phyloP scores from a whole-genome alignment of 2,329 filamentous ascomycete genomes.

The Dryadomyces quercus-mongolicae region DNA sequence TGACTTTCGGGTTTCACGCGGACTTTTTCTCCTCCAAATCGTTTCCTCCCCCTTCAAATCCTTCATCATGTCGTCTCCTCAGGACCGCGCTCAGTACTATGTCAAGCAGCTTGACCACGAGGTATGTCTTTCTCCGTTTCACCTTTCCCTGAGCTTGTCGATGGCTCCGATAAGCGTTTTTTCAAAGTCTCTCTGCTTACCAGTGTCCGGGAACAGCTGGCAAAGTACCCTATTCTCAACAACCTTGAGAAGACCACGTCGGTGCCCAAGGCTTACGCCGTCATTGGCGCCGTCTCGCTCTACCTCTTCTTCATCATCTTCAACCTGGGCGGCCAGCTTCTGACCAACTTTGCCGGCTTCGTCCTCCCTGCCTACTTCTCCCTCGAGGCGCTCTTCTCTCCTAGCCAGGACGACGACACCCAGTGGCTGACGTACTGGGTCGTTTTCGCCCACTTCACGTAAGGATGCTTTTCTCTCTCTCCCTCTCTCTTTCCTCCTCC shows the following conservation, averaged over 20 bases:
- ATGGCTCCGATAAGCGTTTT: neutral
- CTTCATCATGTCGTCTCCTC: conserved; percentile 55
- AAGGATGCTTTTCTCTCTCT: conserved; percentile 16
- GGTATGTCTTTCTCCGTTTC: conserved; percentile 37
- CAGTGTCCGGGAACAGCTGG: conserved; percentile 46
- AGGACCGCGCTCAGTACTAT: conserved; percentile 66
- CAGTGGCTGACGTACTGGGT: conserved; percentile 85
- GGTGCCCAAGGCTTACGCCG: conserved; percentile 74
- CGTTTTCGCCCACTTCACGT: conserved; percentile 70
- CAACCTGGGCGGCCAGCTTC: conserved; percentile 79
- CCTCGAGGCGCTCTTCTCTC: conserved; percentile 61
- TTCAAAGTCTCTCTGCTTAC: neutral
- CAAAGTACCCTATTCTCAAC: conserved; percentile 72
- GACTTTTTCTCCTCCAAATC: neutral
- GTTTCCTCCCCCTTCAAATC: neutral
- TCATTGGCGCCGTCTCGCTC: conserved; percentile 61
- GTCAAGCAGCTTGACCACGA: conserved; percentile 72
- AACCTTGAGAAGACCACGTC: conserved; percentile 77
- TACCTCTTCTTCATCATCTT: conserved; percentile 91
- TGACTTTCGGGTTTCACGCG: neutral
- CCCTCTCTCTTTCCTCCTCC: too few species aligned
- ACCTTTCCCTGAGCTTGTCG: neutral
- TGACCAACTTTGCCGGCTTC: conserved; percentile 80
- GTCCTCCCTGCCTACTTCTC: conserved; percentile 78
- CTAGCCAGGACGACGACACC: conserved; percentile 63